These are phyloP conservation scores for Talaromyces wortmannii DNA, from an alignment of 495 filamentous ascomycete genomes.

Conservation along the genomic window DNA sequence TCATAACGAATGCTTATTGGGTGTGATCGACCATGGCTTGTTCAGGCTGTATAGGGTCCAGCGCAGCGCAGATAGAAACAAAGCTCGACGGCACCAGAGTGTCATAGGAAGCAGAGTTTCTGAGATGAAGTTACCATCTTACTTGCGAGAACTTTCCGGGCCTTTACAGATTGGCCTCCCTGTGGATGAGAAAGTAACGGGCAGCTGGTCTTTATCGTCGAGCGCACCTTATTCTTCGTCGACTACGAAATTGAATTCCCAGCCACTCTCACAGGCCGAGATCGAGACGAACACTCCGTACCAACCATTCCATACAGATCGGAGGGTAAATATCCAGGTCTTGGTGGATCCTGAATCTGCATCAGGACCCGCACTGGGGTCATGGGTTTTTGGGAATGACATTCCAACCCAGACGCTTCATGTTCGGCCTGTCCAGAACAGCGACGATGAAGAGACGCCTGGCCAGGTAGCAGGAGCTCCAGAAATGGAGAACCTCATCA, in stretches of 20 bases:
- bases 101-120: constrained; percentile 50
- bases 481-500: constrained; percentile 47
- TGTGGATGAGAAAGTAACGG: constrained; percentile 19
- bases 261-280: constrained; percentile 73
- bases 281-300: constrained; percentile 90
- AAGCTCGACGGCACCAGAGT: constrained; percentile 40
- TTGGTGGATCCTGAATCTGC: constrained; percentile 29
- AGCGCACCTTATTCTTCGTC: constrained; percentile 20
- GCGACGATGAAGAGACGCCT: constrained; percentile 47
- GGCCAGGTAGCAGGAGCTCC: constrained; percentile 27
- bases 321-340: constrained; percentile 63
- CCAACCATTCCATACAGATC: constrained; percentile 85
- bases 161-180: constrained; percentile 27
- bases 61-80: constrained; percentile 30
- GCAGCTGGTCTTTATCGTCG: constrained; percentile 28
- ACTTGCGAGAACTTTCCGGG: constrained; percentile 25
- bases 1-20: constrained; percentile 29
- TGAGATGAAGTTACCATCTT: constrained; percentile 57
- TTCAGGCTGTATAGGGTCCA: constrained; percentile 64
- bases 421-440: constrained; percentile 38
- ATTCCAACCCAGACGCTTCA: constrained; percentile 57
- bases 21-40: constrained; percentile 27
- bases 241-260: constrained; percentile 25
- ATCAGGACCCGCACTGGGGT: constrained; percentile 15
- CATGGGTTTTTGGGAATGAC: constrained; percentile 68